These are phyloP conservation scores for Diaporthe caulivora DNA, from an alignment of 2,329 filamentous ascomycete species.

Conservation along the genomic window DNA sequence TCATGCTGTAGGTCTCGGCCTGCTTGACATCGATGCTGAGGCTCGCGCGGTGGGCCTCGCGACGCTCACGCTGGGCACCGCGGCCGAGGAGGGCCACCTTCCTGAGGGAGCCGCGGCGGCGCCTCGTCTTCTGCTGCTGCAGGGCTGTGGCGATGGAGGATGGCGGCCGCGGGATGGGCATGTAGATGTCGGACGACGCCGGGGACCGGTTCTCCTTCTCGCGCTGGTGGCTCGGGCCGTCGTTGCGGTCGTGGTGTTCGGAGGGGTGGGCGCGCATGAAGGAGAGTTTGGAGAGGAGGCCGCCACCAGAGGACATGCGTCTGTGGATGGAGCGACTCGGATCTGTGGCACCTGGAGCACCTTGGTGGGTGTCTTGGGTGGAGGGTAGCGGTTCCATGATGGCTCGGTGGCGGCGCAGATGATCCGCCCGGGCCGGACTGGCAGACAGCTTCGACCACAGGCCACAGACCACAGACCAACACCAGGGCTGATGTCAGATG, in stretches of 20 bases:
- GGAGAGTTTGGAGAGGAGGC: constrained; percentile 76
- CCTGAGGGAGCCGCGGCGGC: constrained; percentile 85
- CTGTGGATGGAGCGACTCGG: constrained; percentile 46
- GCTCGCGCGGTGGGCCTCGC: constrained; percentile 58
- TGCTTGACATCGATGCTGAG: constrained; percentile 57
- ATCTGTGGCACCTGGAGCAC: constrained; percentile 16
- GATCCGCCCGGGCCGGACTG: constrained; percentile 5
- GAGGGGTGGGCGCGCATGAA: constrained; percentile 67
- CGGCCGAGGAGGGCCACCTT: constrained; percentile 88
- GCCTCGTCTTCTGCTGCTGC: constrained; percentile 68
- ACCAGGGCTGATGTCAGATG: constrained; percentile 33
- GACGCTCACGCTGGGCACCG: constrained; percentile 72
- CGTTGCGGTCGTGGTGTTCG: constrained; percentile 43
- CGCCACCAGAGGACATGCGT: constrained; percentile 61
- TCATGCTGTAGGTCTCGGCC: constrained; percentile 41
- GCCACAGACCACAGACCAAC: constrained; percentile 10
- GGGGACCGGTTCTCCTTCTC: constrained; percentile 33
- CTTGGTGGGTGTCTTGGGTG: constrained; percentile 31
- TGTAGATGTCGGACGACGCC: constrained; percentile 36
- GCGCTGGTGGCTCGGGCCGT: constrained; percentile 33
- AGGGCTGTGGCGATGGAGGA: constrained; percentile 55
- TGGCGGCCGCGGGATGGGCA: constrained; percentile 49
- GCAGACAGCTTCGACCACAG: constrained; percentile 39
- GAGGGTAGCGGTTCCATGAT: constrained; percentile 37
- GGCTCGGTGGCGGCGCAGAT: constrained; percentile 21